Base-by-base conservation (phyloP, 495 filamentous ascomycete species). In the Aspergillus nanangensis region DNA sequence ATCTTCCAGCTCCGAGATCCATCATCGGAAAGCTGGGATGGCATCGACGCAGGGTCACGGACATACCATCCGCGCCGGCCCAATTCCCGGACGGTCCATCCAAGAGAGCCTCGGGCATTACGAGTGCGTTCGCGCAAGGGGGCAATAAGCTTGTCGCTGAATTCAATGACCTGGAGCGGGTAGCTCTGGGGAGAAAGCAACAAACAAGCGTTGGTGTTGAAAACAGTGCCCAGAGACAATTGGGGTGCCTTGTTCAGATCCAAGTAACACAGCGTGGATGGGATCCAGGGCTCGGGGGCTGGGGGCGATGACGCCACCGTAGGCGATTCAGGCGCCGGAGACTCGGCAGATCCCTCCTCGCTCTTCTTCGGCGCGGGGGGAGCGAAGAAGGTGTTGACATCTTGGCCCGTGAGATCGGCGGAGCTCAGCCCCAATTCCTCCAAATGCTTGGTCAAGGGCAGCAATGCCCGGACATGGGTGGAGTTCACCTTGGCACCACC, bases 131-230 rank as follows among this genome's bases (percentile, higher is more conserved):
- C 73, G 19, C 70, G 70, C 15, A 89, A 71, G 4, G 80, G 77
- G 22, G 74, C 69, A 44, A 81, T 84, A 19, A 86, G 74, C 50
- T 88, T 87, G 38, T 89, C 82, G 33, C 78, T 75, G 20, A 95
- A 64, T 56, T 95, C 89, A 22, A 95, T 69, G 7, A 95, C 89
- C 53, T 87, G 82, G 8, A 95, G 76, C 10, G 89, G 89, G 44
- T 80, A 74, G 17, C 83, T 83, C 44, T 69, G 70, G 19, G 70
- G 63, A 19, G 76, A 74, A 40, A 92, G 75, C 8, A 93, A 64
- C 3, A 75, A 65, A 48, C 81, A 87, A 13, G 66, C 32, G 43
- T 53, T 67, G 3, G 64, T 66, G 51, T 75, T 74, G 61, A 87
- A 86, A 24, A 94, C 75, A 7, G 78, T 77, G 0, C 72, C 65